Percentiles rank a stretch among this genome's conserved stretches.
Evolutionary conservation across 352 stramenopile genomes (phyloP).

Genomic region (Phytophthora crassamura): DNA sequence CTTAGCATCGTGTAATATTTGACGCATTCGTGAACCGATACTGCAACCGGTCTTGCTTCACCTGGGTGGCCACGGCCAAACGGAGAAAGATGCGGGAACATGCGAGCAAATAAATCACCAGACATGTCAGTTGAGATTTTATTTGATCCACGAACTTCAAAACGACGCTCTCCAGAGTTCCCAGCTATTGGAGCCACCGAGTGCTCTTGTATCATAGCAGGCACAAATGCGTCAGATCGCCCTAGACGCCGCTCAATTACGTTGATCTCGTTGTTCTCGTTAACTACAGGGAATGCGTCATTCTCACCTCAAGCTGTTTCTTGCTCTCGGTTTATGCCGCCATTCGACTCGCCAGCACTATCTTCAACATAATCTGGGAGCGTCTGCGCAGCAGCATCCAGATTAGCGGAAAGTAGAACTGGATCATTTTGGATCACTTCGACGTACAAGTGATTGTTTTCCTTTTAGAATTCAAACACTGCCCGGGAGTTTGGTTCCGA

Average conservation of each 20-base stretch:
- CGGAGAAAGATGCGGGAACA: background rate
- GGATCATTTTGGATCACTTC: too few relatives aligned
- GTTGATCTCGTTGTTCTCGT: background rate
- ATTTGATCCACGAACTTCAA: too few relatives aligned
- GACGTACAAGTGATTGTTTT: background rate
- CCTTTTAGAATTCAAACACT: background rate
- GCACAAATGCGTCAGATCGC: background rate
- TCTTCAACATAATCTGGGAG: background rate
- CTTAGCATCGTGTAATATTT: conserved; percentile 3
- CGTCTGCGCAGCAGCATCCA: background rate
- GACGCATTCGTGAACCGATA: conserved; percentile 10
- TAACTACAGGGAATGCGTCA: background rate
- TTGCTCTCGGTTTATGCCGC: background rate
- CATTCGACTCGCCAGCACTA: background rate
- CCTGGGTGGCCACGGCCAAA: conserved; percentile 7
- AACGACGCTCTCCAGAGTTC: too few relatives aligned
- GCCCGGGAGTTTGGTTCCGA: background rate
- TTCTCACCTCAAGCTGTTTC: background rate
- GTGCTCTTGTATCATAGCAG: too few relatives aligned
- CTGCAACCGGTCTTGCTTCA: background rate
- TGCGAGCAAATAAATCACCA: too few relatives aligned
- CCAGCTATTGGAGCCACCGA: too few relatives aligned
- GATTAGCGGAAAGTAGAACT: too few relatives aligned
- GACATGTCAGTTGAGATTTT: too few relatives aligned
- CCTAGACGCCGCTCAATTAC: background rate